These are phyloP conservation scores for Zymoseptoria brevis DNA, from an alignment of 2,329 filamentous ascomycete species.

Conservation along the genomic window DNA sequence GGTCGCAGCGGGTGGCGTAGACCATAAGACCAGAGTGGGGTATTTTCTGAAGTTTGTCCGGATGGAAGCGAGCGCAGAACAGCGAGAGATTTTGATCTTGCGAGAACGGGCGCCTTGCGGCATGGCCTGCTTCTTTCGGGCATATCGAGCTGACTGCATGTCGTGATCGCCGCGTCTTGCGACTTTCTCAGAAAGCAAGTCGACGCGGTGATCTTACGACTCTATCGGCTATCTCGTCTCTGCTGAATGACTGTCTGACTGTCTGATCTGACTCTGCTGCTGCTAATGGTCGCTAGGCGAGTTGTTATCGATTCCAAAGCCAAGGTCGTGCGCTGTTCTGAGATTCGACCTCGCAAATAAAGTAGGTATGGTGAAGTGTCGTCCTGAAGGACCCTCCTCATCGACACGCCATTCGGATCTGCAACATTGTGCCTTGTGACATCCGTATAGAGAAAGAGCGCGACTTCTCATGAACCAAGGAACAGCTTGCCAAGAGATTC, in stretches of 20 bases:
- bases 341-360: conserved; percentile 3
- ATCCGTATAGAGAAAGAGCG: conserved; percentile 4
- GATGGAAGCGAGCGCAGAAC: conserved; percentile 6
- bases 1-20: neutral
- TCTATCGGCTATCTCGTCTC: conserved; percentile 22
- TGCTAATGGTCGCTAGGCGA: conserved; percentile 17
- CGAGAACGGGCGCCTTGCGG: conserved; percentile 1
- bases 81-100: conserved; percentile 1
- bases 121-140: conserved; percentile 8
- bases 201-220: conserved; percentile 9
- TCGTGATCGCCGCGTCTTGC: conserved; percentile 9
- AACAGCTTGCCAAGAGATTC: neutral
- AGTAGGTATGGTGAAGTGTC: conserved; percentile 5
- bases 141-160: conserved; percentile 23
- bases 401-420: conserved; percentile 3
- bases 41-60: conserved; percentile 14
- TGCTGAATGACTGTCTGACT: conserved; percentile 12
- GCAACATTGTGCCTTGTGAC: conserved; percentile 17
- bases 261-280: conserved; percentile 15
- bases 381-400: conserved; percentile 2
- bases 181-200: neutral
- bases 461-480: neutral
- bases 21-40: neutral
- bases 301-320: conserved; percentile 21
- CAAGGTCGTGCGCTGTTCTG: neutral